Evolutionary conservation across 306 rosid species (phyloP).

Genomic region (Prunus mongolica): DNA sequence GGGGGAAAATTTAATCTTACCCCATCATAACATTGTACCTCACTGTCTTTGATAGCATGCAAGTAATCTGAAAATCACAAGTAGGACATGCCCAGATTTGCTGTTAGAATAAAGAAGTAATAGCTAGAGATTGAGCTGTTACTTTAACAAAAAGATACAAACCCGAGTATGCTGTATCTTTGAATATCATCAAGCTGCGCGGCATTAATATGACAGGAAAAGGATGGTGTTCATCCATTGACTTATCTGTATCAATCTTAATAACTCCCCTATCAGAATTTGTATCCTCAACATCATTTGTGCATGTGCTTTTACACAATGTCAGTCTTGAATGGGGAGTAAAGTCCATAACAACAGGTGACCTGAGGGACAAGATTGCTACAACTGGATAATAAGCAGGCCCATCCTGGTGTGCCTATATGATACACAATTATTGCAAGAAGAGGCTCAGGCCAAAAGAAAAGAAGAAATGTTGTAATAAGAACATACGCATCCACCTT

Average conservation of each 20-base stretch:
- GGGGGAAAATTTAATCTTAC: constrained; percentile 28
- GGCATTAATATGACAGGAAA: constrained; percentile 76
- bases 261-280: constrained; percentile 29
- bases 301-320: constrained; percentile 18
- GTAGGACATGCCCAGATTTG: constrained; percentile 8
- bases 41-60: constrained; percentile 66
- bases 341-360: constrained; percentile 83
- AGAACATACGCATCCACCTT: neutral
- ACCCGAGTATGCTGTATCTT: constrained; percentile 86
- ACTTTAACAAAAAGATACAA: constrained; percentile 2
- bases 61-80: constrained; percentile 60
- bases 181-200: constrained; percentile 73
- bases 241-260: constrained; percentile 33
- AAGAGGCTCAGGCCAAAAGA: neutral
- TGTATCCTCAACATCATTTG: constrained; percentile 19
- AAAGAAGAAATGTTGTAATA: neutral
- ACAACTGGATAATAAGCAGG: constrained; percentile 90
- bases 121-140: constrained; percentile 1
- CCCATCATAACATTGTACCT: constrained; percentile 50
- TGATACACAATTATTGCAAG: constrained; percentile 12
- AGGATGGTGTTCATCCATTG: constrained; percentile 43
- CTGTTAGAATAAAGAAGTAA: neutral
- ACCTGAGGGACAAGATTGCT: constrained; percentile 84
- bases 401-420: constrained; percentile 90
- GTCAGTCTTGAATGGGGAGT: constrained; percentile 76